A percentile compares a stretch with the other conserved stretches of the same genome.
phyloP scores from a whole-genome alignment of 352 stramenopile genomes.

The Phytophthora rubi region DNA sequence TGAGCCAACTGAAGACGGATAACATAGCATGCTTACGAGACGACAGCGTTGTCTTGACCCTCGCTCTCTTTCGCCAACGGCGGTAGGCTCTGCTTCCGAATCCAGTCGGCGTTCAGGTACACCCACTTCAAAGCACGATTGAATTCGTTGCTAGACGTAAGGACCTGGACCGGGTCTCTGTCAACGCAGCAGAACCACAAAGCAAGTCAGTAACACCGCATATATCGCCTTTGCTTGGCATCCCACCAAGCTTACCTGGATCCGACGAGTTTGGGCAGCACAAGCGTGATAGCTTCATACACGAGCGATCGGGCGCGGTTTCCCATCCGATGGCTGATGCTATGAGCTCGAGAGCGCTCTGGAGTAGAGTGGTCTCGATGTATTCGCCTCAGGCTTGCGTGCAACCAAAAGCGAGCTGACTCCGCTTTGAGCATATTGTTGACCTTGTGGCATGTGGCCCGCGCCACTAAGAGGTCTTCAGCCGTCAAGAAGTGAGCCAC shows the following conservation, averaged over 20 bases:
- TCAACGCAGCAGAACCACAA: conserved; percentile 11
- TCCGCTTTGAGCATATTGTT: conserved; percentile 87
- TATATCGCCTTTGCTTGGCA: background rate
- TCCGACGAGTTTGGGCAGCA: conserved; percentile 80
- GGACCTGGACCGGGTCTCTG: conserved; percentile 72
- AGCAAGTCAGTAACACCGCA: conserved; percentile 3
- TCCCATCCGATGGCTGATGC: conserved; percentile 51
- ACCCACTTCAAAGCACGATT: conserved; percentile 89
- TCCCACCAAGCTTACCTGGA: conserved; percentile 37
- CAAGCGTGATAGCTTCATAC: conserved; percentile 77
- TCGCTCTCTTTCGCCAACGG: conserved; percentile 42
- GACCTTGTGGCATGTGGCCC: conserved; percentile 79
- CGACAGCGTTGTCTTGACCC: conserved; percentile 20
- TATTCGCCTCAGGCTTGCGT: conserved; percentile 77
- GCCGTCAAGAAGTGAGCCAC: conserved; percentile 74
- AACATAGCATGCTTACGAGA: conserved; percentile 46
- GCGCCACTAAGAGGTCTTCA: conserved; percentile 79
- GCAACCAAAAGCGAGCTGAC: conserved; percentile 85
- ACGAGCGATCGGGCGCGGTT: conserved; percentile 73
- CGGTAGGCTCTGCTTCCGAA: conserved; percentile 69
- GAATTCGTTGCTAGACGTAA: conserved; percentile 68
- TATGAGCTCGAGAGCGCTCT: conserved; percentile 59
- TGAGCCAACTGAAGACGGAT: conserved; percentile 4
- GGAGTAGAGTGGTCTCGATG: conserved; percentile 57
- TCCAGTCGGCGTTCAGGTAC: conserved; percentile 88